Base-by-base conservation (phyloP, 257 asterid species). In the Leptodermis oblonga region DNA sequence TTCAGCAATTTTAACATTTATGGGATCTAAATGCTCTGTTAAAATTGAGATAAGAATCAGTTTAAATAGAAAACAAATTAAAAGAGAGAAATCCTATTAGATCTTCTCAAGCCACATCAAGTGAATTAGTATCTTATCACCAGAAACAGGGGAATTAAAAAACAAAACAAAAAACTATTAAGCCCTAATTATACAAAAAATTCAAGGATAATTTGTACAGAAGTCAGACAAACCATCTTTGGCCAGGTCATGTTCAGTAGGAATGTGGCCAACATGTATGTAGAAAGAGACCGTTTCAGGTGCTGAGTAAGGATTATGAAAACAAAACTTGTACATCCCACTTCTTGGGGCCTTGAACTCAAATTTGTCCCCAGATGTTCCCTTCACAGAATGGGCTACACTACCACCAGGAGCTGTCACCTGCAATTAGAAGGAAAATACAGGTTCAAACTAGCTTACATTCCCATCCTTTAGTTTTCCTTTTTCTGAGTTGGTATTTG, bases 301-400 rank as follows among this genome's bases (percentile, higher is more conserved):
- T 26, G 83, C 52, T 33, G 87, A 78, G 14, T 81, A 72, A 65
- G 95, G 85, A 69, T 92, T 92, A 70, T 90, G 90, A 82, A 92
- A 92, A 79, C 98, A 93, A 41, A 93, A 93, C 78, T 88, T 93
- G 84, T 88, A 78, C 96, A 93, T 88, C 76, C 98, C 98, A 68
- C 70, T 81, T 70, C 65, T 63, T 58, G 94, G 84, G 63, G 92
- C 96, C 82, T 82, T 93, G 28, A 93, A 87, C 75, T 93, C 92
- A 68, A 90, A 93, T 74, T 90, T 93, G n/a, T 87, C 89, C 46
- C 87, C 97, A 11, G 88, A 73, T 54, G 93, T 70, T 77, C 90
- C 95, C 75, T 83, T 88, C 69, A 83, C 9, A 1, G 77, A 62
- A 45, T 90, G 90, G 66, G 86, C 92, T 0, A 37, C 62, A 61